Conservation (phyloP, 2,329 filamentous ascomycete species). For the Diaporthe aspalathi region DNA sequence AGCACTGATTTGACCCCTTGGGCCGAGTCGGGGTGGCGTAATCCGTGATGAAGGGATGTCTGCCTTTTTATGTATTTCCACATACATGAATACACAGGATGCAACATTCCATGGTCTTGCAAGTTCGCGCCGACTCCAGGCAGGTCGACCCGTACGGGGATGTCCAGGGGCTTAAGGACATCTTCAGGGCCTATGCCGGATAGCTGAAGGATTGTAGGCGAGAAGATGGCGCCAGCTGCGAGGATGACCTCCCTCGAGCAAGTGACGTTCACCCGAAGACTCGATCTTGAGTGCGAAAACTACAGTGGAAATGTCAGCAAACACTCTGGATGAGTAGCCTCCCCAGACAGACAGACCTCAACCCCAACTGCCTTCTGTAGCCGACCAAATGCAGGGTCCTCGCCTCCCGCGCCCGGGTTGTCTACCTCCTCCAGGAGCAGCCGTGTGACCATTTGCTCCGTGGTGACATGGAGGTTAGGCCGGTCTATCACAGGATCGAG, state of each 20-base stretch:
- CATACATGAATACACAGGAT: slow-evolving; percentile 49
- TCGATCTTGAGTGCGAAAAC: slow-evolving; percentile 45
- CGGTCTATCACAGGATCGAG: slow-evolving; percentile 51
- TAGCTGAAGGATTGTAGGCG: slow-evolving; percentile 48
- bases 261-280: slow-evolving; percentile 41
- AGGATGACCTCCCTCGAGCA: slow-evolving; percentile 48
- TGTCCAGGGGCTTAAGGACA: slow-evolving; percentile 45
- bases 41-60: neutral
- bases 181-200: slow-evolving; percentile 50
- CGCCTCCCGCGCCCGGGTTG: slow-evolving; percentile 31
- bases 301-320: slow-evolving; percentile 31
- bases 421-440: slow-evolving; percentile 45
- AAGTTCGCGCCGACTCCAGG: slow-evolving; percentile 48
- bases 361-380: slow-evolving; percentile 48
- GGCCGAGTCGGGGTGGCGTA: too few species aligned
- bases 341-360: slow-evolving; percentile 47
- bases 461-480: slow-evolving; percentile 53
- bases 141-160: slow-evolving; percentile 47
- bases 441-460: slow-evolving; percentile 53
- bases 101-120: slow-evolving; percentile 51
- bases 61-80: neutral
- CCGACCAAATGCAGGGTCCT: slow-evolving; percentile 14
- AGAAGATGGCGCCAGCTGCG: slow-evolving; percentile 47
- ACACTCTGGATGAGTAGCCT: neutral
- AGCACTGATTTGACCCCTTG: neutral